Evolutionary conservation across 768 basidiomycete species (phyloP).

Genomic region (Macrolepiota dolichaula): DNA sequence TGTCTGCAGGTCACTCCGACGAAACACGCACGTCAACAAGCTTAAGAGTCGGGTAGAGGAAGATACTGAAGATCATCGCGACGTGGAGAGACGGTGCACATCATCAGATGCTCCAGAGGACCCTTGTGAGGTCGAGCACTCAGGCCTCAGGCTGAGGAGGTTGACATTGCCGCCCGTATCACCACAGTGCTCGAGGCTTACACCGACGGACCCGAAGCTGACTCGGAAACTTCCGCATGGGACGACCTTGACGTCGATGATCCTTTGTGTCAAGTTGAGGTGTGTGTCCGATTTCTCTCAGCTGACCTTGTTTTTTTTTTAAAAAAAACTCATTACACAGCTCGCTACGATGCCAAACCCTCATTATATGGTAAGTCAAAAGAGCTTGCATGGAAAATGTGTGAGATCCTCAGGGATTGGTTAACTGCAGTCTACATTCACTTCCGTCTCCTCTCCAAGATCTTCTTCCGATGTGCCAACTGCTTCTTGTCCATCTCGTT

Average conservation of each 20-base stretch:
- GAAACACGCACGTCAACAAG: slow-evolving; percentile 12
- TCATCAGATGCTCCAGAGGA: slow-evolving; percentile 64
- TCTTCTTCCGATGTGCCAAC: slow-evolving; percentile 89
- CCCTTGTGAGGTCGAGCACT: slow-evolving; percentile 31
- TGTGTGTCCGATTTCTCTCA: slow-evolving; percentile 26
- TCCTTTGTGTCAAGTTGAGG: slow-evolving; percentile 81
- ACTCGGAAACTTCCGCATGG: slow-evolving; percentile 68
- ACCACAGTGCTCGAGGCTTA: slow-evolving; percentile 49
- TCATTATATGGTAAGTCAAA: slow-evolving; percentile 93
- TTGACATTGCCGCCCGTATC: slow-evolving; percentile 38
- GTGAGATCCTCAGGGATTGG: slow-evolving; percentile 94
- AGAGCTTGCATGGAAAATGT: slow-evolving; percentile 96
- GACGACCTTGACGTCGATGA: slow-evolving; percentile 94
- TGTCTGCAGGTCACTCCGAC: too few relatives aligned
- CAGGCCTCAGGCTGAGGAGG: slow-evolving; percentile 40
- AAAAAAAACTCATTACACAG: slow-evolving; percentile 38
- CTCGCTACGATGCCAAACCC: slow-evolving; percentile 84
- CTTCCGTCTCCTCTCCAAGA: slow-evolving; percentile 91
- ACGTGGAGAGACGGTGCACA: slow-evolving; percentile 68
- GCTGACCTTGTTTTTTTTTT: background rate
- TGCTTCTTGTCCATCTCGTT: slow-evolving; percentile 76
- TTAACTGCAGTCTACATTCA: slow-evolving; percentile 91
- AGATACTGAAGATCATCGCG: too few relatives aligned
- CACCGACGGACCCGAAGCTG: slow-evolving; percentile 57
- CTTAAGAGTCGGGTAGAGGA: slow-evolving; percentile 19